phyloP scores from a whole-genome alignment of 225 moss, liverwort and hornwort genomes.

The Antitrichia curtipendula region DNA sequence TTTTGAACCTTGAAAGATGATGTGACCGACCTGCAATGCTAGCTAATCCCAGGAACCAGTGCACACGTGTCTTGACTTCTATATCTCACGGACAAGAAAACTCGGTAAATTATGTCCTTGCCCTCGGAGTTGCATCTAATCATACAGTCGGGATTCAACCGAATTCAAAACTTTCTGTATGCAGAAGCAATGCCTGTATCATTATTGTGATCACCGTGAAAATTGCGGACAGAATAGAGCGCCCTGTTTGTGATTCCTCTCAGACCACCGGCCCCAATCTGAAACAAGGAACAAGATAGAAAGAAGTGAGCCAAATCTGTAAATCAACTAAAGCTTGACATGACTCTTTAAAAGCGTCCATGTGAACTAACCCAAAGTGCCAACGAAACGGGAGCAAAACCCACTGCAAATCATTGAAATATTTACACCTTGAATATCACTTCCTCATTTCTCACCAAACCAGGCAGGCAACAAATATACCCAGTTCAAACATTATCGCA shows the following conservation, averaged over 20 bases:
- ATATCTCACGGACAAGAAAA: background rate
- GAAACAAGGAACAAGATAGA: background rate
- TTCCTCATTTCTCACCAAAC: background rate
- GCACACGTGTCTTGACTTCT: background rate
- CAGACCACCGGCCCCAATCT: slow-evolving; percentile 38
- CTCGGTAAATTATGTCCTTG: background rate
- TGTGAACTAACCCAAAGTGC: background rate
- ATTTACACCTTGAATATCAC: background rate
- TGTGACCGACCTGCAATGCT: background rate
- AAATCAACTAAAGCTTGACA: background rate
- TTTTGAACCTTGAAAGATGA: background rate
- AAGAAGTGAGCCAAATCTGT: background rate
- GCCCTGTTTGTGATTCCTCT: background rate
- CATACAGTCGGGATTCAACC: background rate
- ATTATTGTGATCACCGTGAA: slow-evolving; percentile 7
- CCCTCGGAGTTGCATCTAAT: background rate
- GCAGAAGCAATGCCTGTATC: background rate
- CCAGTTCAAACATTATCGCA: background rate
- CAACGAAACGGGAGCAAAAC: background rate
- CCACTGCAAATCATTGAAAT: background rate
- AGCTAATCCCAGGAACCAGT: background rate
- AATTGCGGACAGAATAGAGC: slow-evolving; percentile 10
- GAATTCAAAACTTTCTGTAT: background rate
- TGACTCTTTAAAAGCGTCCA: background rate
- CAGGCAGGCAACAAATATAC: background rate